Evolutionary conservation across 1,284 basidiomycete genomes (phyloP), one percentile per base, ranked within the genome.

Genomic region (Cryptococcus maquisensis): DNA sequence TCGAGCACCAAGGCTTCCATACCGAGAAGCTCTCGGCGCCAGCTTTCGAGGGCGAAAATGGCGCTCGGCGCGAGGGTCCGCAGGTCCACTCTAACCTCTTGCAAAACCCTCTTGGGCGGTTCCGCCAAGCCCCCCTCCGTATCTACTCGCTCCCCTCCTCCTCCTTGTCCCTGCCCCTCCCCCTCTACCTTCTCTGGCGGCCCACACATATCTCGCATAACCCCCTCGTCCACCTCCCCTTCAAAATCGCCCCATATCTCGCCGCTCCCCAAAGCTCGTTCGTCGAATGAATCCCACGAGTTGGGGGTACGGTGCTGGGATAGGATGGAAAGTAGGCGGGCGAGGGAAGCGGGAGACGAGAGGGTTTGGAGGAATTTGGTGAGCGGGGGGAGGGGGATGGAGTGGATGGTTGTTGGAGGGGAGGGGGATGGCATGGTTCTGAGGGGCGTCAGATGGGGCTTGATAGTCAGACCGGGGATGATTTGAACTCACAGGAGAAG

Each of bases 31-130:
- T 68, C 58, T 15, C 72, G 57, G 15, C 72, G 59, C 72, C 72
- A 73, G 9, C 54, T 55, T 47, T 73, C 72, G 13, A 73, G 59
- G 1, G 63, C 58, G 48, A 70, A 70, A 16, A 73, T 59, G 3
- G 70, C 69, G 0, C 65, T 65, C 0, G 69, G 60, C 43, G 71
- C 68, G 9, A 73, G 61, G 0, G 67, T 66, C 16, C 70, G 62
- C 0, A 73, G 48, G 47, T 73, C 70, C 15, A 73, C 54, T 3
- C 69, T 64, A 10, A 73, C 56, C 52, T 71, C 70, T n/a, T 69
- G 65, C 2, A 36, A 28, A 21, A 35, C 32, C 28, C 47, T 36
- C 36, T 20, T 55, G 0, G 71, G 71, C 4, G 71, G 68, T 3
- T 65, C 55, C 10, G 63, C 50, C 36, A 26, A 8, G 57, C 51